Percentiles rank a stretch among this genome's conserved stretches.
phyloP scores from a whole-genome alignment of 495 filamentous ascomycete genomes.

The Penicillium manginii region DNA sequence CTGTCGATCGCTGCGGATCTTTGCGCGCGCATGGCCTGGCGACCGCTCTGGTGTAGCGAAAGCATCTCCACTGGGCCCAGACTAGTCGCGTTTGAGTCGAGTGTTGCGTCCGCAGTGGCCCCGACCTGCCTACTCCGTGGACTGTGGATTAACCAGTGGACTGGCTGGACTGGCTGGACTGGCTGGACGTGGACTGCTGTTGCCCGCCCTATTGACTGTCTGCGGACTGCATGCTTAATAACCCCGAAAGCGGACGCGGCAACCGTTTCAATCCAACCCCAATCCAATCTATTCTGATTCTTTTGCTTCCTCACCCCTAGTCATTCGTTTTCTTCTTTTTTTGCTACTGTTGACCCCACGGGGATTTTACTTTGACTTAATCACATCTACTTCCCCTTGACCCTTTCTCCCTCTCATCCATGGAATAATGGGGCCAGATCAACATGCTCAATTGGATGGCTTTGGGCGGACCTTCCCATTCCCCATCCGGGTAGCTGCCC shows the following conservation, averaged over 20 bases:
- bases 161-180: neutral
- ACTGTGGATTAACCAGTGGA: neutral
- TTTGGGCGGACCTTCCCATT: slow-evolving; percentile 86
- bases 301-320: slow-evolving; percentile 40
- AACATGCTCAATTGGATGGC: slow-evolving; percentile 79
- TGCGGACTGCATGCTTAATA: slow-evolving; percentile 25
- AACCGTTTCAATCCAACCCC: neutral
- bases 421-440: slow-evolving; percentile 77
- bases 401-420: slow-evolving; percentile 27
- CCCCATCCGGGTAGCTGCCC: slow-evolving; percentile 77
- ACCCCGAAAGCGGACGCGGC: slow-evolving; percentile 26
- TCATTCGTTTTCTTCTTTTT: slow-evolving; percentile 46
- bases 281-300: neutral
- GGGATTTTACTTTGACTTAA: slow-evolving; percentile 3
- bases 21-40: neutral
- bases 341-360: slow-evolving; percentile 16
- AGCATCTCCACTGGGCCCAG: neutral
- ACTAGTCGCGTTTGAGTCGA: neutral
- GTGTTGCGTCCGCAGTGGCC: neutral
- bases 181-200: slow-evolving; percentile 4
- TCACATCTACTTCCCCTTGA: slow-evolving; percentile 13
- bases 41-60: neutral
- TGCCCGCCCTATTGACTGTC: neutral
- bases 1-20: slow-evolving; percentile 9
- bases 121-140: neutral